A percentile compares a stretch with the other conserved stretches of the same genome.
Conservation (phyloP, 805 yeast genomes). For the Sugiyamaella qingdaonensis region DNA sequence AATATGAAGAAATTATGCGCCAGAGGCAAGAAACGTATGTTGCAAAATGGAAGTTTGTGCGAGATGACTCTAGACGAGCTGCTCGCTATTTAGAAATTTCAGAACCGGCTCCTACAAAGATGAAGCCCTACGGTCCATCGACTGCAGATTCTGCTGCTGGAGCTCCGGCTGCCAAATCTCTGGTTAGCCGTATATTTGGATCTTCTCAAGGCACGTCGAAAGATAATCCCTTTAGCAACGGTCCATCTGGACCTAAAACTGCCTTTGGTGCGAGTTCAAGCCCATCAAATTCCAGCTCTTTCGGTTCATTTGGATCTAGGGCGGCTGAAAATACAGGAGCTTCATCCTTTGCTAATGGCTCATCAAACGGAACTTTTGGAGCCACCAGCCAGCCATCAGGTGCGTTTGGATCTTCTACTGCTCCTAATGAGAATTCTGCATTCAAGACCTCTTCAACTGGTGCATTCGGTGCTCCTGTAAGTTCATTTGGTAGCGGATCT, state of each 20-base stretch:
- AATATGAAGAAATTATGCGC: conserved; percentile 5
- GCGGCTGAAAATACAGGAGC: not conserved
- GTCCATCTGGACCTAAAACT: not conserved
- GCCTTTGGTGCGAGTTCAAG: not conserved
- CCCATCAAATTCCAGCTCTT: not conserved
- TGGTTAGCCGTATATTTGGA: not conserved
- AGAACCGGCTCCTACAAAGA: conserved; percentile 25
- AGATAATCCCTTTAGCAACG: not conserved
- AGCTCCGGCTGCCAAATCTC: not conserved
- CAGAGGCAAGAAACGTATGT: conserved; percentile 45
- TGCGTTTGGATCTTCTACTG: conserved; percentile 7
- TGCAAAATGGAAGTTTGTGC: conserved; percentile 38
- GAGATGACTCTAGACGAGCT: conserved; percentile 44
- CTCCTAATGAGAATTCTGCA: not conserved
- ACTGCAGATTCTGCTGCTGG: not conserved
- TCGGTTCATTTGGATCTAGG: not conserved
- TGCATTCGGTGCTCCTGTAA: not conserved
- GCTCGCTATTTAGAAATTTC: conserved; percentile 54
- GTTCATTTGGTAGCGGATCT: no score
- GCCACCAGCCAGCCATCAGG: not conserved
- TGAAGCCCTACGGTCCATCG: conserved; percentile 16
- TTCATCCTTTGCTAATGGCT: not conserved
- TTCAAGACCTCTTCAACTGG: not conserved
- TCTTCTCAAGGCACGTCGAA: not conserved
- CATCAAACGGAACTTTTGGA: conserved; percentile 5